phyloP scores from a whole-genome alignment of 2,329 filamentous ascomycete species.

The Arthrinium puccinioides region DNA sequence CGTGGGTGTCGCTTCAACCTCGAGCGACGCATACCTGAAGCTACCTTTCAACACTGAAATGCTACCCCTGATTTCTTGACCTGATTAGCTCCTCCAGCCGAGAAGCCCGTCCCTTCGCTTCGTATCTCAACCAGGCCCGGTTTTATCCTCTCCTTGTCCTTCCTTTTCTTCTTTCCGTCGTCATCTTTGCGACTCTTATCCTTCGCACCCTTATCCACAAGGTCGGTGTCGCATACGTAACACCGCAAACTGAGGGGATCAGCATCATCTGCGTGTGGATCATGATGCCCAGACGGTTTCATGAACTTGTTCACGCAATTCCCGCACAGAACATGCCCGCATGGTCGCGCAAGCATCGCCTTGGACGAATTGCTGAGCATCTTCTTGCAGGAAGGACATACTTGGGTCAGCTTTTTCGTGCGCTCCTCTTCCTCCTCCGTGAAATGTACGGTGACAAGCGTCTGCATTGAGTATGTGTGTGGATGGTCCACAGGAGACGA shows the following conservation, averaged over 20 bases:
- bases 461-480: constrained; percentile 73
- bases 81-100: constrained; percentile 72
- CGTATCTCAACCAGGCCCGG: constrained; percentile 72
- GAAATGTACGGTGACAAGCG: constrained; percentile 70
- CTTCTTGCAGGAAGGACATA: constrained; percentile 85
- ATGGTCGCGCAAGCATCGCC: constrained; percentile 77
- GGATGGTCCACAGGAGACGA: constrained; percentile 58
- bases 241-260: constrained; percentile 51
- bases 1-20: too few relatives aligned
- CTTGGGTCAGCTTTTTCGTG: constrained; percentile 30
- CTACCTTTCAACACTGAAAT: constrained; percentile 77
- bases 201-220: constrained; percentile 41
- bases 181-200: constrained; percentile 35
- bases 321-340: constrained; percentile 86
- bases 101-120: constrained; percentile 88
- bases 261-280: constrained; percentile 47
- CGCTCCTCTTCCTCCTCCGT: constrained; percentile 57
- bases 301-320: constrained; percentile 82
- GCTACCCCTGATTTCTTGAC: constrained; percentile 73
- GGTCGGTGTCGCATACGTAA: constrained; percentile 78
- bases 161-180: constrained; percentile 20
- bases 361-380: constrained; percentile 73
- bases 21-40: too few relatives aligned
- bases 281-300: constrained; percentile 44
- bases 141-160: constrained; percentile 48